Evolutionary conservation across 164 flowering plant genomes (phyloP).

Genomic region (Aristolochia fimbriata): DNA sequence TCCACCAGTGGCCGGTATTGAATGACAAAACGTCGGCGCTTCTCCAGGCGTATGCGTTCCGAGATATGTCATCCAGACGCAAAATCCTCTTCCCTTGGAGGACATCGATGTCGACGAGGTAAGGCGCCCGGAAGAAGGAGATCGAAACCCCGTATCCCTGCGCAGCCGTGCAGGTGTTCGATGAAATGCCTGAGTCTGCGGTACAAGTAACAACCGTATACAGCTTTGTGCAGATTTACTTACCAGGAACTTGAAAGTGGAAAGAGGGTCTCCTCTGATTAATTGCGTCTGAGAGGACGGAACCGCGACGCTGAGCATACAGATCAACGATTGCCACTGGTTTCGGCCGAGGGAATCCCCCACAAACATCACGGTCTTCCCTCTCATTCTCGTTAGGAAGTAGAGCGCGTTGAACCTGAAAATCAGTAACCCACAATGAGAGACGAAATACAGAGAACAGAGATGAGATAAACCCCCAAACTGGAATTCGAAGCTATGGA

Average conservation of each 20-base stretch:
- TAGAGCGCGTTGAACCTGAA: conserved; percentile 61
- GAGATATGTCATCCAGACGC: conserved; percentile 34
- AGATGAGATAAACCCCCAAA: too few relatives aligned
- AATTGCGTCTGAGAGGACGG: conserved; percentile 45
- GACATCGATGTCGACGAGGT: conserved; percentile 40
- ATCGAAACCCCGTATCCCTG: conserved; percentile 35
- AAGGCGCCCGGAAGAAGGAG: conserved; percentile 23
- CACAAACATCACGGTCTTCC: conserved; percentile 77
- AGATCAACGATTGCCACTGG: conserved; percentile 92
- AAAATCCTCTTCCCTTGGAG: conserved; percentile 28
- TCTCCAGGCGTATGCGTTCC: conserved; percentile 37
- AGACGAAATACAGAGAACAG: background rate
- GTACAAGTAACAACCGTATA: background rate
- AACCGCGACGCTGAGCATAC: conserved; percentile 48
- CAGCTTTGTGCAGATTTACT: background rate
- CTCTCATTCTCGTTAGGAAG: conserved; percentile 62
- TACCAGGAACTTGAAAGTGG: conserved; percentile 73
- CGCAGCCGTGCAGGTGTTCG: background rate
- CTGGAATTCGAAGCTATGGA: too few relatives aligned
- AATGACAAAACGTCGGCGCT: conserved; percentile 45
- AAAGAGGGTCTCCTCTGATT: conserved; percentile 62
- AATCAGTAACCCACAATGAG: background rate
- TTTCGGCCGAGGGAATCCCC: conserved; percentile 86
- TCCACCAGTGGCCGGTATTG: conserved; percentile 79
- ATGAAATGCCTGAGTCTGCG: background rate